Percentiles rank a stretch among this genome's conserved stretches.
phyloP scores from a whole-genome alignment of 1,139 yeast species.

The Hansenula lynferdii region DNA sequence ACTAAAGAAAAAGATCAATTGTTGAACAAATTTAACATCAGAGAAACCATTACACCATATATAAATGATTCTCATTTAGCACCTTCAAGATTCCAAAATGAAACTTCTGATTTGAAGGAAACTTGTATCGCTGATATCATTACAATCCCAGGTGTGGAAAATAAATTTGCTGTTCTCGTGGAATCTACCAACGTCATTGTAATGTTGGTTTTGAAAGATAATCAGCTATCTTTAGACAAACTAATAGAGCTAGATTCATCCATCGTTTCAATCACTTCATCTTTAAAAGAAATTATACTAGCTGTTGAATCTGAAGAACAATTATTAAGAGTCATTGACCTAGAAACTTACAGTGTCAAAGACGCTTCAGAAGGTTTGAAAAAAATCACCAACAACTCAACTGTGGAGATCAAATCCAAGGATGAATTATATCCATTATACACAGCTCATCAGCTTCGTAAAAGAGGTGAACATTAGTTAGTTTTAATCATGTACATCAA shows the following conservation, averaged over 20 bases:
- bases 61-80: constrained; percentile 59
- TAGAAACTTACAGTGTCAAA: constrained; percentile 10
- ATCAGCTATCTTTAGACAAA: constrained; percentile 27
- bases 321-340: constrained; percentile 29
- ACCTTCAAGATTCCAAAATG: constrained; percentile 60
- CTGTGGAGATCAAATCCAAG: constrained; percentile 25
- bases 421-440: constrained; percentile 62
- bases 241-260: constrained; percentile 27
- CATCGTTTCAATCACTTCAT: constrained; percentile 31
- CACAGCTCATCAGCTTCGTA: constrained; percentile 59
- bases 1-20: constrained; percentile 36
- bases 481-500: too few species aligned
- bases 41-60: constrained; percentile 42
- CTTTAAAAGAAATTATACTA: constrained; percentile 10
- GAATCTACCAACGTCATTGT: constrained; percentile 55
- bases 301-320: constrained; percentile 42
- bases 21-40: constrained; percentile 44
- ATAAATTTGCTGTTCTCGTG: constrained; percentile 40
- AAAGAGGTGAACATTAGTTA: constrained; percentile 74
- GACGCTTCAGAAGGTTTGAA: constrained; percentile 2
- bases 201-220: constrained; percentile 33
- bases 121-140: constrained; percentile 47
- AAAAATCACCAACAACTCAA: constrained; percentile 19
- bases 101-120: constrained; percentile 43
- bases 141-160: constrained; percentile 22